Conservation (phyloP, 345 rosid genomes). For the Bruguiera gymnorhiza region DNA sequence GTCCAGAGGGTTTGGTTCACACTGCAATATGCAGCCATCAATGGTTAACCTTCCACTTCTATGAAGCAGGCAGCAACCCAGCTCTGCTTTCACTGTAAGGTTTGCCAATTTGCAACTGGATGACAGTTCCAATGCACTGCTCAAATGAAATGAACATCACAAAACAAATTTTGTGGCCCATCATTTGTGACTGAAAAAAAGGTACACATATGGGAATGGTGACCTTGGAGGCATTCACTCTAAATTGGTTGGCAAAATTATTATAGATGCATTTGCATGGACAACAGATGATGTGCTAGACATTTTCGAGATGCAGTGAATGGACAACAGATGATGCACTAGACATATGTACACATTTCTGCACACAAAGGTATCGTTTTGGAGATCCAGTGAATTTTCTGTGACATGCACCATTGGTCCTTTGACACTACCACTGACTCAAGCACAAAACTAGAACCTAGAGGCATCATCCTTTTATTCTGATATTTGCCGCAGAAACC, state of each 20-base stretch:
- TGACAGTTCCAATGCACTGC: constrained; percentile 83
- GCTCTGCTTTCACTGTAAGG: constrained; percentile 84
- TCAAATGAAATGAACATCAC: constrained; percentile 19
- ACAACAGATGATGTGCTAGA: neutral
- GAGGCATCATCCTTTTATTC: neutral
- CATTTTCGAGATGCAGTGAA: neutral
- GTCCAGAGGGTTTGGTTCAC: constrained; percentile 79
- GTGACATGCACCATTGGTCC: neutral
- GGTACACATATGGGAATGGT: neutral
- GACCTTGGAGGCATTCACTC: constrained; percentile 16
- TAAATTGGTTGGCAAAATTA: neutral
- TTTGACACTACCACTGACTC: neutral
- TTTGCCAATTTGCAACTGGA: constrained; percentile 82
- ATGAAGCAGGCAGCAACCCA: constrained; percentile 93
- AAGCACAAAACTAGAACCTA: neutral
- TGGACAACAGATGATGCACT: neutral
- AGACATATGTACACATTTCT: neutral
- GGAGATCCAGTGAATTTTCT: neutral
- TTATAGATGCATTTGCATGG: neutral
- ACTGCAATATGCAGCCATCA: constrained; percentile 86
- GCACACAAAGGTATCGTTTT: no score
- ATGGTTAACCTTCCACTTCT: constrained; percentile 84
- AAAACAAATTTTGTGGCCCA: constrained; percentile 14
- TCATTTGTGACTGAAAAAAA: neutral
- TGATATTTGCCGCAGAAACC: neutral